Evolutionary conservation across 176 grass and related monocot species (phyloP), one percentile per base, ranked within the genome.

Genomic region (Avena atlantica): DNA sequence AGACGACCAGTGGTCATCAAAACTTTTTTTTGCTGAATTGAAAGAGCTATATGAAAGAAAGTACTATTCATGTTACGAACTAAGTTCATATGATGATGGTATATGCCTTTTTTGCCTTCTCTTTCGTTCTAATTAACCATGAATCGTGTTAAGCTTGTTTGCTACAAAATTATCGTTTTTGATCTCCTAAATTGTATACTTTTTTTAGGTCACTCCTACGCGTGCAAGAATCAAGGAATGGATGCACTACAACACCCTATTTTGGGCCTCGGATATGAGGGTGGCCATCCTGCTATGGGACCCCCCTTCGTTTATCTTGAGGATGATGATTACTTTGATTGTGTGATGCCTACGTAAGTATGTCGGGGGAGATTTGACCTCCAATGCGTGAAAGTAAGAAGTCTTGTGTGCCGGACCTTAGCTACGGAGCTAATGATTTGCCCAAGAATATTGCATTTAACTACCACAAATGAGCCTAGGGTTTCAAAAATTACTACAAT

Each of bases 11-110:
- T 81, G 25, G 85, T 52, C 20, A 6, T 17, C 12, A 11, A 48
- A 9, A 21, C 37, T 4, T 13, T 73, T 13, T 73, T 73, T 73
- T 10, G 31, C 66, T 40, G 58, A 87, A 82, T 47, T 87, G 58
- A 87, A 87, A 16, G 47, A 87, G 23, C 20, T 82, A 0, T 87
- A 53, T 82, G 79, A 79, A 12, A 20, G 11, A 1, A 82, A 82
- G 8, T 56, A 29, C 12, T 87, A 87, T 76, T 87, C 42, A 0
- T 82, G 86, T 2, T 31, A 50, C 0, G 10, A 36, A 24, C 14
- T 87, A n/a, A 24, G 42, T 8, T 50, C 69, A 6, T 21, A 29
- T 53, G 86, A 87, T 23, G 19, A 29, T 50, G 86, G 70, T 76
- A 81, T 42, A 40, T 53, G 25, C 4, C 2, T 56, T 12, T 50